These are phyloP conservation scores for Podila epigama DNA, from an alignment of 192 early-diverging fungal species.

Conservation along the genomic window DNA sequence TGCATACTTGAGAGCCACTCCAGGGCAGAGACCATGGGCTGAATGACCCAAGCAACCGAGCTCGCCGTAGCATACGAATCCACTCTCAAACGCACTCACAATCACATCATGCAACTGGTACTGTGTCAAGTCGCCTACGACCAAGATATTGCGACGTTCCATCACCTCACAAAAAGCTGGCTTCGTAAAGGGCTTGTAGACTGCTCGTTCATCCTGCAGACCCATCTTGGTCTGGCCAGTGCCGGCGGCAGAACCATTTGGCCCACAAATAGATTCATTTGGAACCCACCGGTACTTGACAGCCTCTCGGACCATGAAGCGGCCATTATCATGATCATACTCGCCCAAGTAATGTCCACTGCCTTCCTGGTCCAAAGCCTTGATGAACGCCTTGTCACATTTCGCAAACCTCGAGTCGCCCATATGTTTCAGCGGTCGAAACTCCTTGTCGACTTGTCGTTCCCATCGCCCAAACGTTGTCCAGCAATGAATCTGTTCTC, in stretches of 20 bases:
- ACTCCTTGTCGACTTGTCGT: constrained; percentile 23
- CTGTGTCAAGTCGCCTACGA: constrained; percentile 59
- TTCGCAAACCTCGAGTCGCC: constrained; percentile 41
- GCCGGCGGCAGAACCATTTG: too few relatives aligned
- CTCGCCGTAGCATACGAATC: constrained; percentile 62
- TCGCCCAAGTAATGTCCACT: constrained; percentile 39
- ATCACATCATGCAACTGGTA: constrained; percentile 64
- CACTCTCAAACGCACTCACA: constrained; percentile 54
- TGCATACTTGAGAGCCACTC: constrained; percentile 36
- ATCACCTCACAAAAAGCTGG: constrained; percentile 50
- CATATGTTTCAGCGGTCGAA: constrained; percentile 10
- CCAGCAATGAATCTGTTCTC: constrained; percentile 46
- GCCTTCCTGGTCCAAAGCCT: constrained; percentile 37
- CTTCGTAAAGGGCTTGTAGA: constrained; percentile 19
- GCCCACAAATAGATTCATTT: constrained; percentile 27
- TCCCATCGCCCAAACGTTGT: constrained; percentile 31
- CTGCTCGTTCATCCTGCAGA: constrained; percentile 16
- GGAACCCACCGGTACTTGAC: constrained; percentile 40
- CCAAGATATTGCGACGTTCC: constrained; percentile 42
- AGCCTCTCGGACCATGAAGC: constrained; percentile 31
- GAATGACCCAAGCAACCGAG: constrained; percentile 54
- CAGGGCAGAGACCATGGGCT: constrained; percentile 25
- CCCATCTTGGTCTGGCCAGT: constrained; percentile 30
- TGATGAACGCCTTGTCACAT: constrained; percentile 41
- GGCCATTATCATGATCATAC: constrained; percentile 21